Evolutionary conservation across 257 asterid genomes (phyloP).

Genomic region (Solanum piurae): DNA sequence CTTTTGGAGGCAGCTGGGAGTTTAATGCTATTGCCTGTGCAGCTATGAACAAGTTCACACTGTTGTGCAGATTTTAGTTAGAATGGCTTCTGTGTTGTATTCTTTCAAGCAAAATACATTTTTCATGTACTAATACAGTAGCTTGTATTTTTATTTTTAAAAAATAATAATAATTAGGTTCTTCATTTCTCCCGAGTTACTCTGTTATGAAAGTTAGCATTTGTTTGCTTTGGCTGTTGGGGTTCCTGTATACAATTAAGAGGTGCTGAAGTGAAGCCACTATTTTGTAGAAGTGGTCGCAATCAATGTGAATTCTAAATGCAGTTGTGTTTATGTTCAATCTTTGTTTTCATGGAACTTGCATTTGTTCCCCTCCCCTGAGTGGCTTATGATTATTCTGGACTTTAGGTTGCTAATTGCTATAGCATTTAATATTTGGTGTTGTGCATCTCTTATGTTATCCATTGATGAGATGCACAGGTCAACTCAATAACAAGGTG

Average conservation of each 20-base stretch:
- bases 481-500: not conserved
- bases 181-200: not conserved
- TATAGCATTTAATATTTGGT: not conserved
- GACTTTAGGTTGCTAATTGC: not conserved
- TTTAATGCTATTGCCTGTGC: conserved; percentile 3
- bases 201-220: not conserved
- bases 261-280: not conserved
- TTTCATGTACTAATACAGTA: not conserved
- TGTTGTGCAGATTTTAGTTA: conserved; percentile 8
- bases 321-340: not conserved
- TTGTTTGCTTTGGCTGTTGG: not conserved
- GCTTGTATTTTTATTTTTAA: not conserved
- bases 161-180: not conserved
- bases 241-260: not conserved
- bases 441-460: not conserved
- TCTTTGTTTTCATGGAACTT: not conserved
- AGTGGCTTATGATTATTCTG: not conserved
- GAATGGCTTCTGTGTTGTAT: not conserved
- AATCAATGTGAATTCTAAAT: not conserved
- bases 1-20: conserved; percentile 4
- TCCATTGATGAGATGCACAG: not conserved
- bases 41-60: not conserved
- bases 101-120: not conserved
- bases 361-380: not conserved
- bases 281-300: not conserved